Evolutionary conservation across 2,329 filamentous ascomycete genomes (phyloP).

Genomic region (Tolypocladium pustulatum): DNA sequence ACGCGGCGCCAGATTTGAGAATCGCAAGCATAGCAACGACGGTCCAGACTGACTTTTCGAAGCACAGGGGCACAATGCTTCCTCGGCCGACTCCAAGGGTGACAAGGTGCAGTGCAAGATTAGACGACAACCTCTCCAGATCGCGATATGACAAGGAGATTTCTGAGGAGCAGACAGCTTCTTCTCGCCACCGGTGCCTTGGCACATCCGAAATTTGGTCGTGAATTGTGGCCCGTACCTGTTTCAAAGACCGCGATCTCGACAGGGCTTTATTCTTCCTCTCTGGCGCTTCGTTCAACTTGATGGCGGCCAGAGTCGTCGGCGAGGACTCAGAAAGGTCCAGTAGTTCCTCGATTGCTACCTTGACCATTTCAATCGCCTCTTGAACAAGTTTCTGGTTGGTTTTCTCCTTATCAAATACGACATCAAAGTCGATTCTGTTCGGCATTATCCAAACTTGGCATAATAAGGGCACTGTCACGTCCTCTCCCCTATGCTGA

Average conservation of each 20-base stretch:
- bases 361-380: background rate
- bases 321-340: background rate
- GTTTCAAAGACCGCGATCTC: background rate
- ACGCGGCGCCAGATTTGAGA: conserved; percentile 4
- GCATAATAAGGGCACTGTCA: background rate
- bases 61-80: background rate
- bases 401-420: background rate
- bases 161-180: background rate
- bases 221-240: background rate
- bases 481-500: background rate
- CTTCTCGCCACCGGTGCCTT: background rate
- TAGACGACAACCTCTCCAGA: background rate
- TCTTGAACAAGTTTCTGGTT: background rate
- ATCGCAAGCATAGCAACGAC: conserved; percentile 2
- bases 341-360: background rate
- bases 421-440: background rate
- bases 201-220: background rate
- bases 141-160: background rate
- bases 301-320: background rate
- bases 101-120: background rate
- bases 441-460: background rate
- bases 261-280: background rate
- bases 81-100: background rate
- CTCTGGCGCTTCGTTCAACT: background rate
- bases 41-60: conserved; percentile 5